Percentiles rank a stretch among this genome's conserved stretches.
phyloP scores from a whole-genome alignment of 768 basidiomycete genomes.

The Termitomyces sp. region DNA sequence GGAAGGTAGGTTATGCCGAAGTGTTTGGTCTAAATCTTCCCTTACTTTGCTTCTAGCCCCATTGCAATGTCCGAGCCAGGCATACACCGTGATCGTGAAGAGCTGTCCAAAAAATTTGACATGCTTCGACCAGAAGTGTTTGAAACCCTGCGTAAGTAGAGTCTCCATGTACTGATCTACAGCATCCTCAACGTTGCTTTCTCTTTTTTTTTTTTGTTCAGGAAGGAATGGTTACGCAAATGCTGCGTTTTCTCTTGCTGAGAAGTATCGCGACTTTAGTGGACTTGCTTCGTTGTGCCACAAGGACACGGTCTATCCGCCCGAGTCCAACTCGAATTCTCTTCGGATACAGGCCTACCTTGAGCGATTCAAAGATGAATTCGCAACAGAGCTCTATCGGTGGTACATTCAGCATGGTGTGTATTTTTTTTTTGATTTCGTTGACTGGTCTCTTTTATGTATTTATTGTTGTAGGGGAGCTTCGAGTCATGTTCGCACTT shows the following conservation, averaged over 20 bases:
- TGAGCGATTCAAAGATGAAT: constrained; percentile 73
- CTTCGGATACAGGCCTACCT: constrained; percentile 67
- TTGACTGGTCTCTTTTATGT: neutral
- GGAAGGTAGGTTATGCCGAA: constrained; percentile 49
- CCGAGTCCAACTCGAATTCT: constrained; percentile 59
- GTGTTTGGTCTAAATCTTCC: neutral
- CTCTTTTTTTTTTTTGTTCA: too few relatives aligned
- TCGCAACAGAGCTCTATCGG: constrained; percentile 84
- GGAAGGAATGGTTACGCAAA: constrained; percentile 62
- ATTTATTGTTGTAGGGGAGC: constrained; percentile 49
- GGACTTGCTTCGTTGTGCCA: constrained; percentile 84
- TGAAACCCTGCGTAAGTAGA: constrained; percentile 68
- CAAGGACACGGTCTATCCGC: constrained; percentile 56
- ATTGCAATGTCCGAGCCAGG: constrained; percentile 42
- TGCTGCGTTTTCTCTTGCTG: constrained; percentile 78
- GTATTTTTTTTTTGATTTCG: constrained; percentile 14
- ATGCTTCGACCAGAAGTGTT: constrained; percentile 73
- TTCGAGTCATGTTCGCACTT: constrained; percentile 77
- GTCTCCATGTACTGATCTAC: neutral
- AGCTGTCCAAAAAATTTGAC: constrained; percentile 62
- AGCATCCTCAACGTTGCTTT: neutral
- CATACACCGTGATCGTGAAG: constrained; percentile 49
- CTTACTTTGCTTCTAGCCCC: constrained; percentile 26
- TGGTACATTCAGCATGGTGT: constrained; percentile 91
- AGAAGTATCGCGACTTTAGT: constrained; percentile 81